Percentiles rank a stretch among this genome's conserved stretches.
Evolutionary conservation across 768 basidiomycete genomes (phyloP).

Genomic region (Candolleomyces aberdarensis): DNA sequence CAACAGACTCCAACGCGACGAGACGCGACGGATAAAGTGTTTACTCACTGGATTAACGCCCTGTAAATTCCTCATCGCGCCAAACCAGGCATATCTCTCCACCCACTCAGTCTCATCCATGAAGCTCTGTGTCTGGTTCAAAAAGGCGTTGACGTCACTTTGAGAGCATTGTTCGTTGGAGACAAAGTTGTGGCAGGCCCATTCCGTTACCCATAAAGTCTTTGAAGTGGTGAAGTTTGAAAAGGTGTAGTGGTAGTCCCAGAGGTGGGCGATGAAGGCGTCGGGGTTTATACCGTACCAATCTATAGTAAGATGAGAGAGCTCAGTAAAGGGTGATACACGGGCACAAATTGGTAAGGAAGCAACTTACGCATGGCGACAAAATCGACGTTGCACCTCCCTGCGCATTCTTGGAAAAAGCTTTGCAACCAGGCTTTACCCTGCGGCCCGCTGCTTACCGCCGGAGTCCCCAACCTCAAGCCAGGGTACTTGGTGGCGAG

Average conservation of each 20-base stretch:
- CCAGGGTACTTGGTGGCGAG: conserved; percentile 33
- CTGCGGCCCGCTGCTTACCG: conserved; percentile 46
- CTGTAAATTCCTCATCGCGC: conserved; percentile 47
- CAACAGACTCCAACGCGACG: background rate
- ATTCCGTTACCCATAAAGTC: conserved; percentile 65
- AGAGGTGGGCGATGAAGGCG: conserved; percentile 42
- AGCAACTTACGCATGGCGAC: conserved; percentile 46
- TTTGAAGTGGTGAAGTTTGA: conserved; percentile 49
- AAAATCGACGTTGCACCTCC: conserved; percentile 54
- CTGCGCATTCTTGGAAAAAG: conserved; percentile 47
- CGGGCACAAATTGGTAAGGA: background rate
- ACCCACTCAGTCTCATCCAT: conserved; percentile 48
- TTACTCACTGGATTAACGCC: conserved; percentile 43
- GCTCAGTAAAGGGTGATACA: too few relatives aligned
- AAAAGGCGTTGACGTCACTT: conserved; percentile 41
- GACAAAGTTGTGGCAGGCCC: conserved; percentile 38
- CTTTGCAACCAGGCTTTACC: conserved; percentile 55
- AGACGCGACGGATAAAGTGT: background rate
- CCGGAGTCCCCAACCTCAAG: conserved; percentile 50
- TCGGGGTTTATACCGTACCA: conserved; percentile 54
- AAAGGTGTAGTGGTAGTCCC: conserved; percentile 50
- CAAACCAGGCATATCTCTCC: conserved; percentile 63
- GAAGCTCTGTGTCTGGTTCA: conserved; percentile 49
- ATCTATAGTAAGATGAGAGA: conserved; percentile 21
- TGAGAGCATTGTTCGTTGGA: conserved; percentile 44